phyloP scores from a whole-genome alignment of 148 eudicot species.

The Camellia granthamiana region DNA sequence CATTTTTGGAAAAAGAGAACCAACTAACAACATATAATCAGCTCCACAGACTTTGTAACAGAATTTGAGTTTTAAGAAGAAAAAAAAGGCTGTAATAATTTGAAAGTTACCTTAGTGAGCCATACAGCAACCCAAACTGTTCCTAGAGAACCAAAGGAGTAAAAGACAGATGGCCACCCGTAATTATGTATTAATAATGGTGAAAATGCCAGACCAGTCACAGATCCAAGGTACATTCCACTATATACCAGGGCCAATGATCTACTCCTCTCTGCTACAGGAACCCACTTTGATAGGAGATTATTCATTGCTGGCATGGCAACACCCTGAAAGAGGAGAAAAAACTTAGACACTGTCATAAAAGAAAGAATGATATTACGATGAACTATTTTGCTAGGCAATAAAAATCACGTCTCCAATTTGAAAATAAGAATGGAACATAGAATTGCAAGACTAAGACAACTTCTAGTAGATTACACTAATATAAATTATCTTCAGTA shows the following conservation, averaged over 20 bases:
- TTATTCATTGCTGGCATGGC: constrained; percentile 99
- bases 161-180: constrained; percentile 98
- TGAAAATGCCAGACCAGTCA: constrained; percentile 89
- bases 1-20: not conserved
- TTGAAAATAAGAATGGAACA: not conserved
- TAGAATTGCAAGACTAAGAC: not conserved
- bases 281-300: constrained; percentile 93
- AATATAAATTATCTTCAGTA: not conserved
- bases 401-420: not conserved
- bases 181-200: constrained; percentile 71
- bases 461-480: not conserved
- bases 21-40: constrained; percentile 1
- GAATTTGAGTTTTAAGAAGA: not conserved
- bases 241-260: constrained; percentile 92
- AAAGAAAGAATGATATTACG: not conserved
- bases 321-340: constrained; percentile 68
- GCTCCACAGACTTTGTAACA: not conserved
- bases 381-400: not conserved
- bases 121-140: constrained; percentile 84
- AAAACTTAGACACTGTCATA: not conserved
- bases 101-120: constrained; percentile 59
- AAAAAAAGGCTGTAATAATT: constrained; percentile 10
- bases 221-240: constrained; percentile 99
- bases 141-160: constrained; percentile 94
- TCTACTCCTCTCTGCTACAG: constrained; percentile 94